Percentiles rank a stretch among this genome's conserved stretches.
Evolutionary conservation across 495 filamentous ascomycete genomes (phyloP).

Genomic region (Talaromyces thailandensis): DNA sequence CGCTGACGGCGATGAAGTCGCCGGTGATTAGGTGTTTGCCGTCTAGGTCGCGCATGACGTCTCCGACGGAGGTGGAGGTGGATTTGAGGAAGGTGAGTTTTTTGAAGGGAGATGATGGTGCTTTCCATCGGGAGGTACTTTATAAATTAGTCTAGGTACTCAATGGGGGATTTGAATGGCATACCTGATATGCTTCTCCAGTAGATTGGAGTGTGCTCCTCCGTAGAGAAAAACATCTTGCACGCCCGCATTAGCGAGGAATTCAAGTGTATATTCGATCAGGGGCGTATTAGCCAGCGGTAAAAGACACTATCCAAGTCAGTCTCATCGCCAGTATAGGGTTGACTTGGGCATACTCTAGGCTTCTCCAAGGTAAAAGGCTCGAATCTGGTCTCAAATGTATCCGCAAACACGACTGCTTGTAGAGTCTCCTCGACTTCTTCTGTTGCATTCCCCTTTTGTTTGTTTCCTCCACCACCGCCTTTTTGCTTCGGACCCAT

Average conservation of each 20-base stretch:
- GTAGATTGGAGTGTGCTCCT: conserved; percentile 77
- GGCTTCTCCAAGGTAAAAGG: conserved; percentile 86
- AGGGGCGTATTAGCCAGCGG: conserved; percentile 88
- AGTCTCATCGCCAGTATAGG: background rate
- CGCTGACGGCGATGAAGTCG: conserved; percentile 88
- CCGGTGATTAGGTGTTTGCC: conserved; percentile 74
- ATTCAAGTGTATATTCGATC: conserved; percentile 97
- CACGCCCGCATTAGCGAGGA: conserved; percentile 86
- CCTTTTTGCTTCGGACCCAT: conserved; percentile 51
- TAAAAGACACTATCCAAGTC: conserved; percentile 66
- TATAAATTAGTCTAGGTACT: background rate
- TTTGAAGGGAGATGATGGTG: conserved; percentile 70
- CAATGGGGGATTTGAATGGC: background rate
- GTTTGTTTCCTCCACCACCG: conserved; percentile 44
- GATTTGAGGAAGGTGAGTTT: conserved; percentile 79
- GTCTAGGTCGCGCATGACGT: conserved; percentile 92
- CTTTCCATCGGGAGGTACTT: conserved; percentile 61
- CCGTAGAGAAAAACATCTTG: conserved; percentile 89
- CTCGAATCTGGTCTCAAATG: conserved; percentile 82
- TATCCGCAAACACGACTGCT: conserved; percentile 87
- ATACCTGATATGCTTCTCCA: conserved; percentile 76
- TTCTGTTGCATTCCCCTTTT: conserved; percentile 46
- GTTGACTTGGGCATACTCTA: conserved; percentile 50
- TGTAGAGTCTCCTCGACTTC: conserved; percentile 79
- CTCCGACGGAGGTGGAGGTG: conserved; percentile 78